phyloP scores from a whole-genome alignment of 2,329 filamentous ascomycete species.

The Tympanopsis confertula region DNA sequence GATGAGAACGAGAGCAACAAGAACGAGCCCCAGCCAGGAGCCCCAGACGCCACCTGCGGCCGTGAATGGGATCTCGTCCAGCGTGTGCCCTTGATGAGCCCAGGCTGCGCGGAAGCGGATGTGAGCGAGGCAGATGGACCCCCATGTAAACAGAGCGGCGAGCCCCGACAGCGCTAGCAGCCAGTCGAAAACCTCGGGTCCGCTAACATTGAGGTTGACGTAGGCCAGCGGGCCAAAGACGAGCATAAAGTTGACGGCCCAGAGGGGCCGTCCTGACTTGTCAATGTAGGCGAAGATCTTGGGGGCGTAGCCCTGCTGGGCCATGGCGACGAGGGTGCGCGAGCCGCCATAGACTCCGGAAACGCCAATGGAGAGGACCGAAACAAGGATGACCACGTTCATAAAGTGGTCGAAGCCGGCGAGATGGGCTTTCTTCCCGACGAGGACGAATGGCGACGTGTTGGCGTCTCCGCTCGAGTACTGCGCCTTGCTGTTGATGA shows the following conservation, averaged over 20 bases:
- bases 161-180: conserved; percentile 52
- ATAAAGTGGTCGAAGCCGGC: conserved; percentile 41
- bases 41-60: conserved; percentile 48
- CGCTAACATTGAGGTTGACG: conserved; percentile 29
- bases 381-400: conserved; percentile 46
- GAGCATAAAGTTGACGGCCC: conserved; percentile 33
- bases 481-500: conserved; percentile 27
- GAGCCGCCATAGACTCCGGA: conserved; percentile 47
- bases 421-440: conserved; percentile 38
- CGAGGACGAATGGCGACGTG: conserved; percentile 45
- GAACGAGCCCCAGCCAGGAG: conserved; percentile 46
- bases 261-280: conserved; percentile 40
- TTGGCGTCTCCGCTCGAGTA: conserved; percentile 29
- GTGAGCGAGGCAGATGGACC: conserved; percentile 52
- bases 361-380: conserved; percentile 46
- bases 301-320: conserved; percentile 47
- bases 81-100: conserved; percentile 39
- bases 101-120: conserved; percentile 57
- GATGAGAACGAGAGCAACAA: conserved; percentile 40
- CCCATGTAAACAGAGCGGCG: conserved; percentile 54
- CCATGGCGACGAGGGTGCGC: conserved; percentile 44
- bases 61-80: conserved; percentile 55
- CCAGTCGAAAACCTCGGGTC: conserved; percentile 47
- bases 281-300: conserved; percentile 45
- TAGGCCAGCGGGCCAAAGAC: conserved; percentile 37